Percentiles rank a stretch among this genome's conserved stretches.
These are phyloP conservation scores for Cutaneotrichosporon daszewskae DNA, from an alignment of 1,284 basidiomycete genomes.

Conservation along the genomic window DNA sequence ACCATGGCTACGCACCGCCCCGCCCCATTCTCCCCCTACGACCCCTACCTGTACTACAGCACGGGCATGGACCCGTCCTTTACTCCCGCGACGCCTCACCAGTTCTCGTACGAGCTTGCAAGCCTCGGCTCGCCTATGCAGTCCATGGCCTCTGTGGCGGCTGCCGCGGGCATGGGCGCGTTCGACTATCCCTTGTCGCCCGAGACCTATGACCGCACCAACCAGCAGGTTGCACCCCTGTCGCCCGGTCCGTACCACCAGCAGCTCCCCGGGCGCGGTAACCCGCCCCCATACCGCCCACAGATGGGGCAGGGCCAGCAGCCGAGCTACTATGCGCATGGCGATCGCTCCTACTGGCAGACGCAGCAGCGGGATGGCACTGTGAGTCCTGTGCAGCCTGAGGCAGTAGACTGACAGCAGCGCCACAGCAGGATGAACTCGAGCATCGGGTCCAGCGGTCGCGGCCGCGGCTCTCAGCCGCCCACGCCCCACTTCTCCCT, in stretches of 20 bases:
- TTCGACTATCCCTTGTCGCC: conserved; percentile 12
- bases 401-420: conserved; percentile 1
- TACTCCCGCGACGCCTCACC: background rate
- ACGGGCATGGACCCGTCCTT: conserved; percentile 5
- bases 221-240: background rate
- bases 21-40: conserved; percentile 3
- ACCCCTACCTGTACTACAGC: conserved; percentile 13
- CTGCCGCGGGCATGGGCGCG: conserved; percentile 1
- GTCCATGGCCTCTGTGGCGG: conserved; percentile 1
- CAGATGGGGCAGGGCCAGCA: background rate
- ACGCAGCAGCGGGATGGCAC: background rate
- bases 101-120: conserved; percentile 8
- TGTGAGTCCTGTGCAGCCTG: background rate
- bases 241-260: background rate
- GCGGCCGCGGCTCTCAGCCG: conserved; percentile 5
- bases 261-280: background rate
- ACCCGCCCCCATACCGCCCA: too few species aligned
- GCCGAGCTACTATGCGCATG: background rate
- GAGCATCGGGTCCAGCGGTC: conserved; percentile 1
- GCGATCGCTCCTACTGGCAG: background rate
- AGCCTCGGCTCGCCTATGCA: conserved; percentile 9
- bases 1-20: conserved; percentile 10
- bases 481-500: conserved; percentile 1
- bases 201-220: conserved; percentile 2
- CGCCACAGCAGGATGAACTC: conserved; percentile 8